Percentiles rank a stretch among this genome's conserved stretches.
Conservation (phyloP, 495 filamentous ascomycete species). For the Penicillium ochrochloron region DNA sequence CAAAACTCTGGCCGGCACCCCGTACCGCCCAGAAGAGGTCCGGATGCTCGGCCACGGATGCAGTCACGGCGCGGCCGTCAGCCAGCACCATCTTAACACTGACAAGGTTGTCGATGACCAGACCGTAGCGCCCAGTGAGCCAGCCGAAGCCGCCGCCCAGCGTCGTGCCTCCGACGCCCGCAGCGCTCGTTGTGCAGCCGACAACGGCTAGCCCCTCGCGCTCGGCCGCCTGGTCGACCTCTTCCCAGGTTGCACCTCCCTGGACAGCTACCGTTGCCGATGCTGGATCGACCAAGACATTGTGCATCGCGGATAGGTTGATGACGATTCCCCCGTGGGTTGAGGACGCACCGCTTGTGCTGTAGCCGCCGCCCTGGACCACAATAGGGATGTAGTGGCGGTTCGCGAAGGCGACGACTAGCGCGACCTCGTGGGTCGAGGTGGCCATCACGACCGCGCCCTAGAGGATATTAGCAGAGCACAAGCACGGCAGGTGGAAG, state of each 20-base stretch:
- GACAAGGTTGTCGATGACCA: constrained; percentile 54
- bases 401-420: constrained; percentile 24
- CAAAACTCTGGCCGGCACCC: constrained; percentile 46
- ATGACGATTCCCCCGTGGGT: constrained; percentile 50
- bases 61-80: constrained; percentile 41
- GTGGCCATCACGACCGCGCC: constrained; percentile 30
- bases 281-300: constrained; percentile 46
- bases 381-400: constrained; percentile 24
- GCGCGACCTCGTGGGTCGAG: constrained; percentile 21
- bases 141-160: constrained; percentile 59
- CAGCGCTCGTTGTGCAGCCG: constrained; percentile 47
- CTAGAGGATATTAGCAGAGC: constrained; percentile 10
- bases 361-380: constrained; percentile 23
- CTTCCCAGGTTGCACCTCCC: constrained; percentile 55
- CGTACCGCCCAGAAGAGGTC: constrained; percentile 53
- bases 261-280: constrained; percentile 45
- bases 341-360: constrained; percentile 22
- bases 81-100: constrained; percentile 51
- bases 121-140: constrained; percentile 47
- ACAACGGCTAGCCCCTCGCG: constrained; percentile 53
- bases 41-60: constrained; percentile 30
- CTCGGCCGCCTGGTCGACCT: constrained; percentile 52
- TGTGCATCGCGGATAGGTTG: constrained; percentile 49
- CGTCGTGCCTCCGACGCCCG: constrained; percentile 42
- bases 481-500: too few relatives aligned